Evolutionary conservation across 208 protist species (phyloP), one percentile per base, ranked within the genome.

Genomic region (Leishmania arabica): DNA sequence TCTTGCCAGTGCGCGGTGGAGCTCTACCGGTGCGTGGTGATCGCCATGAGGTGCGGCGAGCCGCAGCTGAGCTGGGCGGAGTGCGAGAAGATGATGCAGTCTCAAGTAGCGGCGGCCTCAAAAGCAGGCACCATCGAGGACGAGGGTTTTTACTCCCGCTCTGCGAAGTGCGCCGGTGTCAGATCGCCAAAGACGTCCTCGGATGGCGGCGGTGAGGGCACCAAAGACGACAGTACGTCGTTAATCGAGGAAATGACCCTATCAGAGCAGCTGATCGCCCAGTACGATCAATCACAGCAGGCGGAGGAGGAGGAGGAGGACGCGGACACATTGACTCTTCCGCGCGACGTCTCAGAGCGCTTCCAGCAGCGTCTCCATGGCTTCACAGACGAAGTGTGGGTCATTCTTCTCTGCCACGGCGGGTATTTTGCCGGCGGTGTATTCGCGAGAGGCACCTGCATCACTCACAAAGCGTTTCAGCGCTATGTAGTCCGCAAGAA

Each of bases 401-500:
- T 95, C 37, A 84, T 98, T 31, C 80, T 98, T 37, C 91, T 98
- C 83, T 98, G 93, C 79, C 91, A 96, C 75, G 95, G 95, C 77
- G 95, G 95, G 27, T 97, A 95, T 77, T 98, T 98, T 80, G 89
- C 95, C 51, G 95, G 95, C 17, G 95, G 93, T 42, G 88, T 97
- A 31, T 98, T 96, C 79, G 45, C 86, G 31, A 45, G 84, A 15
- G 89, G 88, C 24, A 65, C 83, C 54, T 92, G 91, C 56, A 71
- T 98, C 5, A 79, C 88, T 3, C 94, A 98, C 88, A 97, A 96
- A 76, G 79, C 92, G 1, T 98, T 97, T 62, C 92, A 96, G 83
- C 90, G 95, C n/a, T 98, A 98, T 77, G 93, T 97, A 6, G 91
- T 96, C 74, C 92, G 96, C 40, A 98, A 98, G 77, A 98, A 98